phyloP scores from a whole-genome alignment of 495 filamentous ascomycete genomes.

The Emericellopsis terricola region DNA sequence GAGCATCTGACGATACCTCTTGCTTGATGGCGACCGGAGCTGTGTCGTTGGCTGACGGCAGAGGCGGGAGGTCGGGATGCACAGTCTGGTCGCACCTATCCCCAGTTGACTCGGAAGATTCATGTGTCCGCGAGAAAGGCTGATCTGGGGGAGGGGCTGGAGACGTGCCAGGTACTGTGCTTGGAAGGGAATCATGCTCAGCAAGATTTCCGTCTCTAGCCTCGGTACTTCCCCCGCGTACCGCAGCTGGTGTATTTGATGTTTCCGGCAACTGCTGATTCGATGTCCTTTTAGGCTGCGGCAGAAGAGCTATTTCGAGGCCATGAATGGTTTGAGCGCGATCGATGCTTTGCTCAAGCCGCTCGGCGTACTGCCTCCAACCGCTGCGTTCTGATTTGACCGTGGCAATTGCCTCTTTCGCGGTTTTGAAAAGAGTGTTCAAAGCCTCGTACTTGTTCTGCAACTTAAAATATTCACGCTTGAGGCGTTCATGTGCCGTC shows the following conservation, averaged over 20 bases:
- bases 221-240: too few species aligned
- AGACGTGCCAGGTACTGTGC: too few species aligned
- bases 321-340: constrained; percentile 3
- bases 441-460: not conserved
- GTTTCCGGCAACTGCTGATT: too few species aligned
- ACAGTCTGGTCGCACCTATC: too few species aligned
- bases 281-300: too few species aligned
- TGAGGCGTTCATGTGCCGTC: not conserved
- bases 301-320: too few species aligned
- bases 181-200: too few species aligned
- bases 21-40: constrained; percentile 13
- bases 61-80: constrained; percentile 14
- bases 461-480: not conserved
- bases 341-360: not conserved
- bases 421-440: not conserved
- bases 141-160: too few species aligned
- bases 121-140: too few species aligned
- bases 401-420: not conserved
- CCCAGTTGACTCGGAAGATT: too few species aligned
- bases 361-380: constrained; percentile 1
- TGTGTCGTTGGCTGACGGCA: constrained; percentile 4
- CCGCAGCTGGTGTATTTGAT: too few species aligned
- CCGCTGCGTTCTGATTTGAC: not conserved
- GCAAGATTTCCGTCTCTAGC: too few species aligned
- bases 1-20: constrained; percentile 25